A percentile compares a stretch with the other conserved stretches of the same genome.
These are phyloP conservation scores for Diaporthe citrichinensis DNA, from an alignment of 2,329 filamentous ascomycete genomes.

Conservation along the genomic window DNA sequence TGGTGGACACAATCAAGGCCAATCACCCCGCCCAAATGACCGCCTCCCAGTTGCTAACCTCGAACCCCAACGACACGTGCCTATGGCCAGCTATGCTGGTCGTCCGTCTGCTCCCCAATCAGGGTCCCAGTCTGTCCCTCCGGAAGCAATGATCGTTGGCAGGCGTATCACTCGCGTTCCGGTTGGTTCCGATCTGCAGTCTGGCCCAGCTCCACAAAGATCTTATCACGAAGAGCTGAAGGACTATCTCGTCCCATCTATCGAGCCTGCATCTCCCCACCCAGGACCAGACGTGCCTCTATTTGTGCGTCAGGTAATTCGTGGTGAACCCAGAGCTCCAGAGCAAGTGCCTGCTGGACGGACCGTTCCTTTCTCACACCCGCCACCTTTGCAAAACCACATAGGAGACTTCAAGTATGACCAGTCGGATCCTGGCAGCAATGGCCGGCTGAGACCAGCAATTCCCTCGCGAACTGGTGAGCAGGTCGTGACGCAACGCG, in stretches of 20 bases:
- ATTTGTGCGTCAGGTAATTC: constrained; percentile 34
- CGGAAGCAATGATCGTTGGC: constrained; percentile 34
- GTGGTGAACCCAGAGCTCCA: constrained; percentile 30
- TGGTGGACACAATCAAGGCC: constrained; percentile 13
- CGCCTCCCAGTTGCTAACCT: constrained; percentile 25
- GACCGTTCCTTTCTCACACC: not conserved
- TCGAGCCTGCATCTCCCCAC: constrained; percentile 59
- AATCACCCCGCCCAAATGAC: constrained; percentile 16
- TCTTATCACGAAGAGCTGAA: constrained; percentile 50
- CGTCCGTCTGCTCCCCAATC: not conserved
- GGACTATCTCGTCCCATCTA: constrained; percentile 62
- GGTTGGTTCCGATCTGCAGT: constrained; percentile 32
- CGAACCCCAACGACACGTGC: constrained; percentile 15
- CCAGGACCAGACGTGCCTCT: constrained; percentile 36
- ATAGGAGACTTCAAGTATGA: constrained; percentile 24
- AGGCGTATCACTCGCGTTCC: constrained; percentile 37
- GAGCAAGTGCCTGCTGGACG: constrained; percentile 43
- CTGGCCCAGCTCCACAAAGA: constrained; percentile 41
- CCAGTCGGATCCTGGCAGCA: constrained; percentile 12
- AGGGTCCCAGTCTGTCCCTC: constrained; percentile 26
- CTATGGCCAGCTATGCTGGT: constrained; percentile 15
- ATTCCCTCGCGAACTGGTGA: not conserved
- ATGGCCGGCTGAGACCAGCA: constrained; percentile 19
- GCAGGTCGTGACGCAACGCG: constrained; percentile 16
- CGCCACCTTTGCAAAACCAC: not conserved